Percentiles rank a stretch among this genome's conserved stretches.
Conservation (phyloP, 1,139 yeast genomes). For the Pichia sp. region DNA sequence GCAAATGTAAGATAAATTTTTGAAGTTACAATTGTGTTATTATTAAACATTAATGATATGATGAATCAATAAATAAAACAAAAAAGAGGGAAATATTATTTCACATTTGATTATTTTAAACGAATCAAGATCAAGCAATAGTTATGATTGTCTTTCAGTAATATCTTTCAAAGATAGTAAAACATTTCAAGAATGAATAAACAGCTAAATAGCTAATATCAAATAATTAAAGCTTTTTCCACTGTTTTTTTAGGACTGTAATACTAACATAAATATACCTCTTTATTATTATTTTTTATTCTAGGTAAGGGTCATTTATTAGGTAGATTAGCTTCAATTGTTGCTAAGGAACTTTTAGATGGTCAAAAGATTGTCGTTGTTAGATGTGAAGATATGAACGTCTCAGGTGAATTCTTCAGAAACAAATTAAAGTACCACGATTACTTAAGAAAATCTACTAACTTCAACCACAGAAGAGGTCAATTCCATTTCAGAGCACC, state of each 20-base stretch:
- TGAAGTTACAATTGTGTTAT: too few relatives aligned
- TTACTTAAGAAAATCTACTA: slow-evolving; percentile 98
- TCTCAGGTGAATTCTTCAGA: slow-evolving; percentile 99
- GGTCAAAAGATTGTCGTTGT: slow-evolving; percentile 98
- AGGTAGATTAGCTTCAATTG: slow-evolving; percentile 99
- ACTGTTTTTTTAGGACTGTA: neutral
- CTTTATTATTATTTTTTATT: slow-evolving; percentile 3
- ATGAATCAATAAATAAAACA: too few relatives aligned
- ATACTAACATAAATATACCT: slow-evolving; percentile 4
- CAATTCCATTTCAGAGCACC: slow-evolving; percentile 99
- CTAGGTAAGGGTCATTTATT: slow-evolving; percentile 95
- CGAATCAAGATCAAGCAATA: too few relatives aligned
- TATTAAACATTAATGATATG: too few relatives aligned
- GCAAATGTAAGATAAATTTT: neutral
- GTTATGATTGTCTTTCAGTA: too few relatives aligned
- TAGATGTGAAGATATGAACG: slow-evolving; percentile 97
- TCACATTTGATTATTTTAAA: neutral
- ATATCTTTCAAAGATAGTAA: too few relatives aligned
- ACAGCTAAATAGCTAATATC: too few relatives aligned
- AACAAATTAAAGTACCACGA: slow-evolving; percentile 99
- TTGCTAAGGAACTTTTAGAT: slow-evolving; percentile 96
- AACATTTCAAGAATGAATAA: too few relatives aligned
- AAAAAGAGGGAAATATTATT: too few relatives aligned
- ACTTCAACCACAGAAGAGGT: slow-evolving; percentile 98
- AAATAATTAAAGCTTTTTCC: too few relatives aligned